A percentile compares a stretch with the other conserved stretches of the same genome.
Evolutionary conservation across 139 green algal genomes (phyloP).

Genomic region (Monoraphidium neglectum): DNA sequence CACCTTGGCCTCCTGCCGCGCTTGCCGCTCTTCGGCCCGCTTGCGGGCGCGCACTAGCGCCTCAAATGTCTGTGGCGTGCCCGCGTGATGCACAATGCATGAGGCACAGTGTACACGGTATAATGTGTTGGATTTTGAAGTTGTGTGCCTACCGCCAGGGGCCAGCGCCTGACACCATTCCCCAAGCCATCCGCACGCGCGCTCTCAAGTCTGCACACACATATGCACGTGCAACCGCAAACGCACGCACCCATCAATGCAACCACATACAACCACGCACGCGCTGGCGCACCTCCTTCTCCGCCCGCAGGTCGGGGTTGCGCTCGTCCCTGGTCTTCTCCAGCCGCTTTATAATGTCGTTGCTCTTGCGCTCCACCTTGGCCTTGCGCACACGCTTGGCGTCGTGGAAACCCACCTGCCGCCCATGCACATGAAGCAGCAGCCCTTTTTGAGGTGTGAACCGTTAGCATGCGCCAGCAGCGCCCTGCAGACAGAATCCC

Average conservation of each 20-base stretch:
- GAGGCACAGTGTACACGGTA: no score
- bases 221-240: no score
- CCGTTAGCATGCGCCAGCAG: neutral
- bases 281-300: constrained; percentile 53
- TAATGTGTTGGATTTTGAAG: no score
- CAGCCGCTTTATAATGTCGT: constrained; percentile 94
- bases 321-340: constrained; percentile 88
- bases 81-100: no score
- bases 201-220: no score
- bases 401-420: constrained; percentile 89
- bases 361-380: constrained; percentile 74
- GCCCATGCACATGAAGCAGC: no score
- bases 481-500: neutral
- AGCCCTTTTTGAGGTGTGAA: neutral
- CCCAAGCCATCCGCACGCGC: no score
- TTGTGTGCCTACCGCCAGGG: no score
- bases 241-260: no score
- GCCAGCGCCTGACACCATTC: no score
- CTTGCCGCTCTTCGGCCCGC: constrained; percentile 51
- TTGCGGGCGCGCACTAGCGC: constrained; percentile 40
- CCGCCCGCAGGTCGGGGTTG: constrained; percentile 79
- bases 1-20: constrained; percentile 62
- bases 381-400: constrained; percentile 70
- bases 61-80: constrained; percentile 32
- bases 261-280: no score